Evolutionary conservation across 2,329 filamentous ascomycete species (phyloP).

Genomic region (Aspergillus candidus): DNA sequence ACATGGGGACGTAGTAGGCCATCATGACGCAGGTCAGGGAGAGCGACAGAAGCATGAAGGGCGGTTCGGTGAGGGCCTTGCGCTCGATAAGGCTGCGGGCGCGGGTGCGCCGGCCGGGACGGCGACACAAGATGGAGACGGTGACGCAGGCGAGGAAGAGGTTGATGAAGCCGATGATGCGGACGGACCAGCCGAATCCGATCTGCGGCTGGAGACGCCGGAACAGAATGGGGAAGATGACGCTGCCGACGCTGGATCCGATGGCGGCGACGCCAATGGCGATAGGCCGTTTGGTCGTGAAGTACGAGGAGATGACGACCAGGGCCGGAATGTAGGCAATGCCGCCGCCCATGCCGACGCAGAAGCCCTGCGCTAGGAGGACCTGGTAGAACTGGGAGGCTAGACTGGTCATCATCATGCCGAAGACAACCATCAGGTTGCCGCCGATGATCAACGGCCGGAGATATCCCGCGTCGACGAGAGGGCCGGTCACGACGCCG

Average conservation of each 20-base stretch:
- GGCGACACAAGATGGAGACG: constrained; percentile 33
- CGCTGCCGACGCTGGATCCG: constrained; percentile 54
- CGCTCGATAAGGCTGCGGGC: constrained; percentile 37
- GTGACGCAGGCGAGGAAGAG: constrained; percentile 35
- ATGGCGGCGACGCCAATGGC: constrained; percentile 53
- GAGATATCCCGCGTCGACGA: constrained; percentile 45
- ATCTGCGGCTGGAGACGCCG: constrained; percentile 50
- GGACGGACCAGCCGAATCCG: constrained; percentile 56
- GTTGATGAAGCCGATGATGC: constrained; percentile 51
- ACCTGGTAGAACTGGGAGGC: constrained; percentile 29
- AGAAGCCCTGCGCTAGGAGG: constrained; percentile 42
- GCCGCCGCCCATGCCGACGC: constrained; percentile 27
- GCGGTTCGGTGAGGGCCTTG: constrained; percentile 35
- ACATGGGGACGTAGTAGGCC: constrained; percentile 44
- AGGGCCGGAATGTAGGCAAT: constrained; percentile 28
- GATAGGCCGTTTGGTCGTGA: constrained; percentile 45
- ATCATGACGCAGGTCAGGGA: constrained; percentile 43
- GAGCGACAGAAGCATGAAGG: constrained; percentile 39
- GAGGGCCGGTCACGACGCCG: constrained; percentile 42
- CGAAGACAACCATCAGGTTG: constrained; percentile 33
- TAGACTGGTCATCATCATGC: constrained; percentile 27
- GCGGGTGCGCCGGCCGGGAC: constrained; percentile 31
- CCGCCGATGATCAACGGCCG: constrained; percentile 37
- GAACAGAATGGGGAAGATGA: constrained; percentile 54
- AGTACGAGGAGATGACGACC: constrained; percentile 25